phyloP scores from a whole-genome alignment of 441 rosid species.

The Theobroma grandiflorum region DNA sequence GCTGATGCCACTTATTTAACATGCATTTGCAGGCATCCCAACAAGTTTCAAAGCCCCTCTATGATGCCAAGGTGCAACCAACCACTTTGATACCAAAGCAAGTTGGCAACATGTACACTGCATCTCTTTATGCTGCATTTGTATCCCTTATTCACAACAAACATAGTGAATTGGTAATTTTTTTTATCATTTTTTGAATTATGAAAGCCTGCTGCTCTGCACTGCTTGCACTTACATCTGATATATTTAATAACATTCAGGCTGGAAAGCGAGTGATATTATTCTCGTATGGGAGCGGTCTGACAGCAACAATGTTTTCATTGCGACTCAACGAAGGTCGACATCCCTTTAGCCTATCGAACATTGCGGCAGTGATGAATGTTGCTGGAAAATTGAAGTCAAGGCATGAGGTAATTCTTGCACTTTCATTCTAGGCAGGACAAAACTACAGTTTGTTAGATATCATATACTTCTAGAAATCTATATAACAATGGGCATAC shows the following conservation, averaged over 20 bases:
- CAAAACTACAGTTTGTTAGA: neutral
- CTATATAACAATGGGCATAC: neutral
- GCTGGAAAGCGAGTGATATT: slow-evolving; percentile 79
- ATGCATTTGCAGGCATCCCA: slow-evolving; percentile 72
- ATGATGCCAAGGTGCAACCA: slow-evolving; percentile 85
- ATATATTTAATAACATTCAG: slow-evolving; percentile 43
- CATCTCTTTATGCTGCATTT: slow-evolving; percentile 95
- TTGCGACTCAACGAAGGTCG: slow-evolving; percentile 65
- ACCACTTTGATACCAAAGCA: slow-evolving; percentile 90
- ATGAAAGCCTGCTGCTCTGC: neutral
- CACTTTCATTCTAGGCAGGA: neutral
- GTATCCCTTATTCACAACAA: slow-evolving; percentile 89
- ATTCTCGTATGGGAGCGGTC: slow-evolving; percentile 98
- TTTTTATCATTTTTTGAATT: slow-evolving; percentile 12
- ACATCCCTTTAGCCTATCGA: slow-evolving; percentile 80
- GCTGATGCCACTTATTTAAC: slow-evolving; percentile 28
- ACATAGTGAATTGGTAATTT: slow-evolving; percentile 71
- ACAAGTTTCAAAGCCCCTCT: slow-evolving; percentile 84
- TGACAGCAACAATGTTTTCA: slow-evolving; percentile 90
- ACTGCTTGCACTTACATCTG: slow-evolving; percentile 19
- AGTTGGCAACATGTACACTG: slow-evolving; percentile 99
- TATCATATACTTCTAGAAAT: neutral
- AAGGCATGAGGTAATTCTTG: slow-evolving; percentile 82
- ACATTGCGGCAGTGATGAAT: slow-evolving; percentile 76
- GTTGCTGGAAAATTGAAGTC: slow-evolving; percentile 77